These are phyloP conservation scores for Xerocomellus dryophilus DNA, from an alignment of 768 basidiomycete genomes.

Conservation along the genomic window DNA sequence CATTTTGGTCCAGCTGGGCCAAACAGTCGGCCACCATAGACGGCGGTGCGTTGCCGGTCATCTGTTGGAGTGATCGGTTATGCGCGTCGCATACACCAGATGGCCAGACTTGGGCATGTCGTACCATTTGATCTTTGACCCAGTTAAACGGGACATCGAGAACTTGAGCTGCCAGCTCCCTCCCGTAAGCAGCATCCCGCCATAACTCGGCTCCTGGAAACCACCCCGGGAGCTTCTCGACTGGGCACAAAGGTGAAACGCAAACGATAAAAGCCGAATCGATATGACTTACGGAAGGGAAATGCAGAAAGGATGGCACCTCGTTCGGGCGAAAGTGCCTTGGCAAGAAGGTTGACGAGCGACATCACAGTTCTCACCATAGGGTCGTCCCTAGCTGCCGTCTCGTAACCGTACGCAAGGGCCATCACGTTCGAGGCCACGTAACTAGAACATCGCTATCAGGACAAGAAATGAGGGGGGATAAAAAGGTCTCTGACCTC, in stretches of 20 bases:
- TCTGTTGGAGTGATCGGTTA: not conserved
- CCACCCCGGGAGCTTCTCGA: slow-evolving; percentile 24
- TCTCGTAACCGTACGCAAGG: slow-evolving; percentile 27
- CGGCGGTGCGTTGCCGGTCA: slow-evolving; percentile 13
- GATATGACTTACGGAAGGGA: slow-evolving; percentile 19
- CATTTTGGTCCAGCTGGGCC: slow-evolving; percentile 14
- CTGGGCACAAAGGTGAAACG: slow-evolving; percentile 4
- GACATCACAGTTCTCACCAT: slow-evolving; percentile 19
- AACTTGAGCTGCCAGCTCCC: slow-evolving; percentile 16
- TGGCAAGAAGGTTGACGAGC: slow-evolving; percentile 20
- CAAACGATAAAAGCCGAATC: not conserved
- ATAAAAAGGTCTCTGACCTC: slow-evolving; percentile 2
- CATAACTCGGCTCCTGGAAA: slow-evolving; percentile 24
- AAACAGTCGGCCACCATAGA: slow-evolving; percentile 30
- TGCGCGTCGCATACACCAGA: too few relatives aligned
- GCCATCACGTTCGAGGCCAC: slow-evolving; percentile 27
- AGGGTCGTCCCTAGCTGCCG: slow-evolving; percentile 15
- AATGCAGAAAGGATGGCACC: slow-evolving; percentile 20
- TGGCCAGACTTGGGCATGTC: not conserved
- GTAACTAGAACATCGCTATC: slow-evolving; percentile 8
- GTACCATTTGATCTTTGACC: slow-evolving; percentile 24
- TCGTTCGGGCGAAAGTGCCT: slow-evolving; percentile 19
- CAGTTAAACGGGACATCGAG: slow-evolving; percentile 25
- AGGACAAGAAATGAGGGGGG: not conserved
- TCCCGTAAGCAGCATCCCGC: slow-evolving; percentile 13